phyloP scores from a whole-genome alignment of 129 eudicot genomes.

The Flaveria ramosissima region DNA sequence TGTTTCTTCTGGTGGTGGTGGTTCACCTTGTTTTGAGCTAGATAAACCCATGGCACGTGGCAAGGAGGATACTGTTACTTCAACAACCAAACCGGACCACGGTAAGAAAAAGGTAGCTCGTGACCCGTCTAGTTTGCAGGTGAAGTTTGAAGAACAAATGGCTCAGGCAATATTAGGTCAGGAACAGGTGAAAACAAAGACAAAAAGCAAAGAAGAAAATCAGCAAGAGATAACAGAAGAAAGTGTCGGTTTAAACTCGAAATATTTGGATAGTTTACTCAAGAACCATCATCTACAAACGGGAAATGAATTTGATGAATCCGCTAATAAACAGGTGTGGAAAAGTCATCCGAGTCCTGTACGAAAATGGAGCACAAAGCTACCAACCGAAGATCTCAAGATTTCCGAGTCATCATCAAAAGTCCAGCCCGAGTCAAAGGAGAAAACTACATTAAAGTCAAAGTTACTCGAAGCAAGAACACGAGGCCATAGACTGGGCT shows the following conservation, averaged over 20 bases:
- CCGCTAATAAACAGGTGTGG: conserved; percentile 50
- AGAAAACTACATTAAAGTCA: conserved; percentile 59
- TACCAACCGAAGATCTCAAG: conserved; percentile 55
- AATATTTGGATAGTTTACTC: conserved; percentile 59
- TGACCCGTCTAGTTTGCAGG: conserved; percentile 63
- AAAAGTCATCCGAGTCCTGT: conserved; percentile 79
- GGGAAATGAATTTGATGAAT: conserved; percentile 44
- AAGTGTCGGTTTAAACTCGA: conserved; percentile 48
- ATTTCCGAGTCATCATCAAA: conserved; percentile 64
- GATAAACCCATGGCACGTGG: conserved; percentile 47
- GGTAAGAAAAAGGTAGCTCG: conserved; percentile 44
- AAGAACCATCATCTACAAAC: conserved; percentile 65
- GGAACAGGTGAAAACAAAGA: conserved; percentile 2
- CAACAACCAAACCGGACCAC: conserved; percentile 34
- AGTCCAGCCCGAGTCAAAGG: conserved; percentile 56
- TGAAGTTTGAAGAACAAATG: conserved; percentile 83
- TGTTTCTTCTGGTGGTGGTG: conserved; percentile 53
- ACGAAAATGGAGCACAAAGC: conserved; percentile 73
- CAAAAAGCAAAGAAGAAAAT: conserved; percentile 36
- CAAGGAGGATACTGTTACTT: conserved; percentile 29
- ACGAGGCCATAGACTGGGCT: conserved; percentile 71
- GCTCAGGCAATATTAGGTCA: conserved; percentile 58
- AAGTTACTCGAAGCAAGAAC: conserved; percentile 87
- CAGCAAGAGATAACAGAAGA: conserved; percentile 47
- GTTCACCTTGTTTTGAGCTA: conserved; percentile 83